phyloP scores from a whole-genome alignment of 768 basidiomycete species.

The Agaricus subrufescens region DNA sequence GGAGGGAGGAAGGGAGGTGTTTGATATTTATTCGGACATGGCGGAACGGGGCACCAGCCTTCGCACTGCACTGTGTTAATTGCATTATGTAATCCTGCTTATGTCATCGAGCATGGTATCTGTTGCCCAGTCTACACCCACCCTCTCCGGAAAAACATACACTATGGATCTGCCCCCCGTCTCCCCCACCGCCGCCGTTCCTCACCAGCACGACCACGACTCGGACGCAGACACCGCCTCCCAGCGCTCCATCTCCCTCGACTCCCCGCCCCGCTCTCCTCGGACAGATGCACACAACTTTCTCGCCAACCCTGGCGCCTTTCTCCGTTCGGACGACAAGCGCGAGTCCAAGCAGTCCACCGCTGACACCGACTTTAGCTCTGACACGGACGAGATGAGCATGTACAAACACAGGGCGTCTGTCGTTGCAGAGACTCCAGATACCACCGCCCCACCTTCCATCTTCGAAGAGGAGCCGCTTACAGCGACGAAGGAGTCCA shows the following conservation, averaged over 20 bases:
- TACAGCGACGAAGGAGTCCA: slow-evolving; percentile 21
- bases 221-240: slow-evolving; percentile 75
- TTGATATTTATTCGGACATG: background rate
- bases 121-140: no score
- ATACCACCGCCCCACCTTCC: slow-evolving; percentile 49
- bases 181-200: slow-evolving; percentile 25
- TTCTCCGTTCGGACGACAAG: slow-evolving; percentile 2
- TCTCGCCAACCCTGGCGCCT: slow-evolving; percentile 8
- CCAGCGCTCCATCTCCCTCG: slow-evolving; percentile 71
- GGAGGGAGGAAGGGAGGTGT: background rate
- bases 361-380: slow-evolving; percentile 48
- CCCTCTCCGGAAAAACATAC: background rate
- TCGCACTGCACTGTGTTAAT: no score
- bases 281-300: slow-evolving; percentile 8
- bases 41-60: no score
- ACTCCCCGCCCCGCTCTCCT: slow-evolving; percentile 54
- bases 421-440: slow-evolving; percentile 36
- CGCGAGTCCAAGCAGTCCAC: slow-evolving; percentile 29
- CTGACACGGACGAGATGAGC: slow-evolving; percentile 50
- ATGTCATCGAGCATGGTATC: no score
- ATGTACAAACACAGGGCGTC: slow-evolving; percentile 38
- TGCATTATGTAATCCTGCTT: no score
- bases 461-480: slow-evolving; percentile 27
- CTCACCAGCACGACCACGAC: slow-evolving; percentile 37
- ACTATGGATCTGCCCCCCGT: slow-evolving; percentile 24